Evolutionary conservation across 805 yeast genomes (phyloP).

Genomic region (Candida chilensis): DNA sequence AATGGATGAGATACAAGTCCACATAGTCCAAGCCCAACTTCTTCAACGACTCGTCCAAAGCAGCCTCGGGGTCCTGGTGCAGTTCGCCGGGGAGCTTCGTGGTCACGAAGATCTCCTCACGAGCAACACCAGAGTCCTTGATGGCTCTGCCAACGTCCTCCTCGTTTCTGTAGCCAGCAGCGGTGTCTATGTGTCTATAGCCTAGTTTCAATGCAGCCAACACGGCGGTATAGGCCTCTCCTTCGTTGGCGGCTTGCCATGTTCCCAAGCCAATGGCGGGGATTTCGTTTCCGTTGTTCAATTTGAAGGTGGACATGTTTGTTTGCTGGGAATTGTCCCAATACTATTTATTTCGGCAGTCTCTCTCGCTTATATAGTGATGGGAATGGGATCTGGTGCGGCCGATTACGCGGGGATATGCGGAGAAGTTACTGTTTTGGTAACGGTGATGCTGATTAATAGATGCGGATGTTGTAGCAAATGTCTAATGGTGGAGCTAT

Average conservation of each 20-base stretch:
- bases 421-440: no score
- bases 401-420: no score
- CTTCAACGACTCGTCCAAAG: slow-evolving; percentile 19
- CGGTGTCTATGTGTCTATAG: slow-evolving; percentile 31
- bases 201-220: slow-evolving; percentile 24
- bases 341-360: no score
- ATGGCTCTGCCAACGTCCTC: slow-evolving; percentile 30
- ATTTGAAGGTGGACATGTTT: slow-evolving; percentile 5
- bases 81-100: slow-evolving; percentile 8
- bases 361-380: no score
- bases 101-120: not conserved
- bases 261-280: slow-evolving; percentile 12
- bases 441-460: no score
- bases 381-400: no score
- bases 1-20: slow-evolving; percentile 8
- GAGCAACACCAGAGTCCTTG: slow-evolving; percentile 4
- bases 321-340: no score
- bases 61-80: slow-evolving; percentile 16
- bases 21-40: slow-evolving; percentile 24
- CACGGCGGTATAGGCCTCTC: slow-evolving; percentile 9
- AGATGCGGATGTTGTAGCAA: no score
- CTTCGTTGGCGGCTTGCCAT: slow-evolving; percentile 7
- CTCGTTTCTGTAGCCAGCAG: slow-evolving; percentile 29
- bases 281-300: slow-evolving; percentile 9
- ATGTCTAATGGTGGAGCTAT: no score